Base-by-base conservation (phyloP, 2,329 filamentous ascomycete genomes). In the Fusarium sp. region DNA sequence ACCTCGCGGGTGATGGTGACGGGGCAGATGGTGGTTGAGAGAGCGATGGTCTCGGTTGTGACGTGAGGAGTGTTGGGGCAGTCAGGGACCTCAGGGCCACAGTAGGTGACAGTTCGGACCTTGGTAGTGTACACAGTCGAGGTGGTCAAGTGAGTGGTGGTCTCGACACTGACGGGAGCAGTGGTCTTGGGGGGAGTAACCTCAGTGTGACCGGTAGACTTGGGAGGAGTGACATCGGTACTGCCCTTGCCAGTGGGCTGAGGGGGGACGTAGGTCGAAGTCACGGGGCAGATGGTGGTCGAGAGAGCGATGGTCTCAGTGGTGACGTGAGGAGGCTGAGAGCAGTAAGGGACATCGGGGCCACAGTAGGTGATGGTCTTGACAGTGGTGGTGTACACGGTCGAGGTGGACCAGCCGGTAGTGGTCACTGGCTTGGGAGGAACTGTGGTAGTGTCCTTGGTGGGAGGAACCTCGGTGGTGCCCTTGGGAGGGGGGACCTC, bases 131-230 rank as follows among this genome's bases (percentile, higher is more conserved):
- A 71, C 11, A 71, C 52, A 22, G 67, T 69, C 1, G 67, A 71
- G 38, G 50, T 54, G 20, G 47, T 35, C 64, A 20, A 56, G 37
- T 69, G 50, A 40, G 66, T 72, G 83, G 86, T 65, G 58, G n/a
- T 31, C 38, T 58, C 42, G 9, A 27, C 22, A 7, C 35, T n/a
- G 6, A 10, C 50, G 18, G 37, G n/a, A 38, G 56, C 34, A 29
- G 62, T 58, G 35, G 50, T n/a, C 47, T 63, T 56, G 60, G 42
- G 45, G 9, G 60, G 45, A 18, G 29, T 37, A 37, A 27, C 38
- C 16, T 38, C 20, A 31, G 75, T 76, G n/a, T 62, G 57, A 1
- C 22, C 61, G 34, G 71, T 52, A 45, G 22, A 52, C n/a, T 64
- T 56, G n/a, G 70, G 66, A 52, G 69, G 56, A 20, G 58, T 60